Conservation (phyloP, 2,329 filamentous ascomycete species). For the Fusarium staphyleae region DNA sequence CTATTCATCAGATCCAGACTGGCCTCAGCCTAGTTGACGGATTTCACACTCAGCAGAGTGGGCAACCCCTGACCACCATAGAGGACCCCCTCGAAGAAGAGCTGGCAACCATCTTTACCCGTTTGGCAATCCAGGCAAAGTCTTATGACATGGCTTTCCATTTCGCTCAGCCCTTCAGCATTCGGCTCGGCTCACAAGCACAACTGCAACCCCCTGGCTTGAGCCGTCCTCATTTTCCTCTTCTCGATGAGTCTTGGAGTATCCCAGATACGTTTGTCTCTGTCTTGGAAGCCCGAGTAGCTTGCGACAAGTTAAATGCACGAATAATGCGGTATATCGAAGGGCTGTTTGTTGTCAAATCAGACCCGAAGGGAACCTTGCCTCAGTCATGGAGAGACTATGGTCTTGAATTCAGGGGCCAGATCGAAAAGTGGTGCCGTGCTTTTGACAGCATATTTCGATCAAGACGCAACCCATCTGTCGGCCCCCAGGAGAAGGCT, state of each 20-base stretch:
- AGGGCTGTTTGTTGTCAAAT: constrained; percentile 55
- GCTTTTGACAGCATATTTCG: constrained; percentile 64
- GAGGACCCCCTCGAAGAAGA: constrained; percentile 64
- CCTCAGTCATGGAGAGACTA: constrained; percentile 57
- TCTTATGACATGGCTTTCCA: constrained; percentile 74
- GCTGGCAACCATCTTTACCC: constrained; percentile 68
- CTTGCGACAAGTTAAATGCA: constrained; percentile 64
- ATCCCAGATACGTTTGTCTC: constrained; percentile 52
- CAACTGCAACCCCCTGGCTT: constrained; percentile 53
- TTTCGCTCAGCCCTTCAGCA: constrained; percentile 68
- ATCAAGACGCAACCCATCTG: constrained; percentile 56
- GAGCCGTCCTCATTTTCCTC: constrained; percentile 50
- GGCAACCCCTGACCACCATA: constrained; percentile 32
- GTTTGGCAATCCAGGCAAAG: constrained; percentile 70
- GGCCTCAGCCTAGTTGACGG: constrained; percentile 63
- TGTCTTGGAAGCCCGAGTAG: constrained; percentile 61
- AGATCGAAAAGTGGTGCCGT: constrained; percentile 61
- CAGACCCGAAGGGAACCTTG: constrained; percentile 61
- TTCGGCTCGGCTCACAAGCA: constrained; percentile 49
- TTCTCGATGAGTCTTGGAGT: constrained; percentile 38
- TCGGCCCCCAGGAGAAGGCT: constrained; percentile 63
- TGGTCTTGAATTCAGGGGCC: constrained; percentile 55
- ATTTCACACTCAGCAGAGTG: constrained; percentile 55
- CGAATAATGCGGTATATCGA: constrained; percentile 66
- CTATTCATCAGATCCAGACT: constrained; percentile 67